Evolutionary conservation across 345 rosid genomes (phyloP), one percentile per base, ranked within the genome.

Genomic region (Citrus australasica): DNA sequence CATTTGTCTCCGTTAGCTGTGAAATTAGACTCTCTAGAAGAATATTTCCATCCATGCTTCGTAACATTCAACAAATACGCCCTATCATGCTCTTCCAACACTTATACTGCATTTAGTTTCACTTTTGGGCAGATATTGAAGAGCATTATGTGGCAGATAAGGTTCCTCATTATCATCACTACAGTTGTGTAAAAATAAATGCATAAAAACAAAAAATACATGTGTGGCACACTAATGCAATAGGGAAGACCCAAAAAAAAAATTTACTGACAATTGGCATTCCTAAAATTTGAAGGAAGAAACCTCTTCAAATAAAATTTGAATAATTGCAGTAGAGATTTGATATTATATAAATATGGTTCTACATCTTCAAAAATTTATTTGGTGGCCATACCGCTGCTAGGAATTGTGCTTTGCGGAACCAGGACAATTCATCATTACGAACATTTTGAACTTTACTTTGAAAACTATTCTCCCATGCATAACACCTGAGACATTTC

Each of bases 391-490:
- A 73, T 92, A 96, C 99, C 94, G 99, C 97, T 86, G 90, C 98
- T 33, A 96, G 83, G 30, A 93, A 80, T 63, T 90, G 93, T 79
- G 98, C 94, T 85, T 94, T 92, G 67, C 98, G 89, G 88, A 96
- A 96, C 99, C 99, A 94, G 53, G 95, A 91, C 81, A 96, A 82
- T 81, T 96, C 99, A 46, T 96, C 98, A 84, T 88, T 83, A 65
- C 98, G 90, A 78, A 88, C 88, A 73, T 73, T 83, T 83, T 92
- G 97, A 81, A 94, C 98, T 87, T 96, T 96, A 63, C 85, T 82
- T 79, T 92, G 92, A 87, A 96, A 96, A 85, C 99, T 96, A 68
- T 84, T 89, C 85, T 96, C 99, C 99, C 99, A 96, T 68, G 98
- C 98, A 89, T 96, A 96, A 80, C 98, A 96, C 87, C 99, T 96